Evolutionary conservation across 768 basidiomycete species (phyloP), one percentile per base, ranked within the genome.

Genomic region (Pleurotus platypus): DNA sequence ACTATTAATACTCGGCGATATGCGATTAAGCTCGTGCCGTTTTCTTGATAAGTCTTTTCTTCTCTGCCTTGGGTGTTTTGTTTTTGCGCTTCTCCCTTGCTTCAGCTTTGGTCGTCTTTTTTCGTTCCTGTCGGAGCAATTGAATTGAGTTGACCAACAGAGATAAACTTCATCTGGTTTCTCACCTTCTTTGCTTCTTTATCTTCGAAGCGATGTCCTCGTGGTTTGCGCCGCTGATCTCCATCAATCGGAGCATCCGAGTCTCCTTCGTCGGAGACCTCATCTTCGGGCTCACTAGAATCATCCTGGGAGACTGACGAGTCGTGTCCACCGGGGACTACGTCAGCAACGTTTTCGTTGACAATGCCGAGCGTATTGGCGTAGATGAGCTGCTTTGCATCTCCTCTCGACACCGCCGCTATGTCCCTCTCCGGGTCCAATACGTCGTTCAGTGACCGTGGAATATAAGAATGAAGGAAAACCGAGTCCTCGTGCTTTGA

Each of bases 61-160:
- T 98, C 72, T 96, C 93, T 42, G 89, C 85, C 68, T 98, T 98
- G 46, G 95, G 91, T 79, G 98, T 93, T 76, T 98, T 98, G 63
- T 83, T 78, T 71, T 94, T 92, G 60, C 96, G 80, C 69, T 83
- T 90, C 75, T 97, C 94, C 65, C 87, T 81, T 39, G 90, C 86
- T 69, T 92, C 91, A 56, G 86, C 87, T 69, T 98, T 98, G 24
- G 81, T 83, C 3, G 86, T 85, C 67, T 92, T 92, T 74, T 98
- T 98, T 20, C 95, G 85, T 70, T 95, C 94, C 94, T 96, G 62
- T 15, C 57, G 56, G 56, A 58, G 56, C 37, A 56, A 60, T 38
- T 57, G 30, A 35, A 35, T 35, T 35, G 9, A 35, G 30, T 35
- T 35, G 30, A 35, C 30, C 9, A 35, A 35, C 30, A 11, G 7